phyloP scores from a whole-genome alignment of 176 grass and related monocot species.

The Urochloa ruziziensis region DNA sequence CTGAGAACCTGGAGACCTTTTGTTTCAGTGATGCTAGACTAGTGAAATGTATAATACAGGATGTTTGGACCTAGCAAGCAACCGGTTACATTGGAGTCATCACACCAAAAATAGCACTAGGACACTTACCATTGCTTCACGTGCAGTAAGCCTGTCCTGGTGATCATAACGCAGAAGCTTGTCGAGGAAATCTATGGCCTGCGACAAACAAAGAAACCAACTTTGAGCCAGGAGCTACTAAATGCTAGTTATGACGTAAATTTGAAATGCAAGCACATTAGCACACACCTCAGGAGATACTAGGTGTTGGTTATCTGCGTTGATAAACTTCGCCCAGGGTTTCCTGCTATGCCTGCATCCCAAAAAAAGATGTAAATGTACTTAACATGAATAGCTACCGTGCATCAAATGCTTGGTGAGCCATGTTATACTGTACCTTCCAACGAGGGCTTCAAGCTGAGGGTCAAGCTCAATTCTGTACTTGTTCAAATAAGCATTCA shows the following conservation, averaged over 20 bases:
- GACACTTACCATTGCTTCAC: slow-evolving; percentile 88
- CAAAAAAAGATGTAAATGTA: not conserved
- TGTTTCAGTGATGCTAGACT: not conserved
- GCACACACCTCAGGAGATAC: slow-evolving; percentile 85
- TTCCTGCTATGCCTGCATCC: slow-evolving; percentile 85
- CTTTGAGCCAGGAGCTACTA: slow-evolving; percentile 14
- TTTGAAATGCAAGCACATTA: not conserved
- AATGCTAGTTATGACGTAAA: not conserved
- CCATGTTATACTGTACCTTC: slow-evolving; percentile 61
- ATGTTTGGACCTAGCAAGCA: not conserved
- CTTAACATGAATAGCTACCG: not conserved
- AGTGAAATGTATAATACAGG: not conserved
- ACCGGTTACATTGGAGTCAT: not conserved
- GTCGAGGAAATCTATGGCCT: slow-evolving; percentile 97
- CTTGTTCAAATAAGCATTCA: slow-evolving; percentile 94
- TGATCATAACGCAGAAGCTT: slow-evolving; percentile 98
- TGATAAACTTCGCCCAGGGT: slow-evolving; percentile 91
- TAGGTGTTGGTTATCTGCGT: slow-evolving; percentile 89
- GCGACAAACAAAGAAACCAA: slow-evolving; percentile 13
- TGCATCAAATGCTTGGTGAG: slow-evolving; percentile 11
- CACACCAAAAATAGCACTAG: not conserved
- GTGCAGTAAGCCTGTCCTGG: slow-evolving; percentile 88
- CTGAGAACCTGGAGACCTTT: not conserved
- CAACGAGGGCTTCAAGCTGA: slow-evolving; percentile 92
- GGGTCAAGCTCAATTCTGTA: slow-evolving; percentile 88